Conservation (phyloP, 139 green algal species). For the Microglena sp. region DNA sequence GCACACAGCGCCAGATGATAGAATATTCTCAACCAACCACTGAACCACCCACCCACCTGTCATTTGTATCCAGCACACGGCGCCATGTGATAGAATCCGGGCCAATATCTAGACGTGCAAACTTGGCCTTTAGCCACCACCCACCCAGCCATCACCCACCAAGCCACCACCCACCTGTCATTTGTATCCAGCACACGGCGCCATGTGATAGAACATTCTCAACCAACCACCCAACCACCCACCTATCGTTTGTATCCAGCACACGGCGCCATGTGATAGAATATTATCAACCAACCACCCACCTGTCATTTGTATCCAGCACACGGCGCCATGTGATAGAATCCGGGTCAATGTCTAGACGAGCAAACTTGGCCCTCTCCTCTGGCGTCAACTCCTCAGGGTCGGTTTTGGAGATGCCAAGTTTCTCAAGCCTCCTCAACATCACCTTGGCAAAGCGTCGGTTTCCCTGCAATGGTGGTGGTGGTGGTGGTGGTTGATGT, state of each 20-base stretch:
- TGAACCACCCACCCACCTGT: conserved; percentile 62
- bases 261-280: conserved; percentile 87
- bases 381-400: conserved; percentile 79
- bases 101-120: conserved; percentile 91
- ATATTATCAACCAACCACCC: background rate
- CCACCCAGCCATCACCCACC: too few relatives aligned
- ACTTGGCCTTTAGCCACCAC: too few relatives aligned
- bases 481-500: too few relatives aligned
- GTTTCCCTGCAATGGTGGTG: conserved; percentile 46
- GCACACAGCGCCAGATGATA: conserved; percentile 92
- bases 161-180: too few relatives aligned
- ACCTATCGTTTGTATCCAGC: conserved; percentile 91
- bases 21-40: conserved; percentile 6
- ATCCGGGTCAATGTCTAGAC: conserved; percentile 87
- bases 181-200: too few relatives aligned
- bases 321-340: conserved; percentile 89
- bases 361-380: conserved; percentile 68
- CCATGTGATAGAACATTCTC: background rate
- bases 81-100: conserved; percentile 82
- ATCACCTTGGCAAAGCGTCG: conserved; percentile 84
- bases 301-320: conserved; percentile 94
- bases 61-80: conserved; percentile 95
- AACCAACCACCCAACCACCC: too few relatives aligned
- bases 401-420: conserved; percentile 88
- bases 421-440: conserved; percentile 71